Base-by-base conservation (phyloP, 2,329 filamentous ascomycete genomes). In the Aspergillus sp. region DNA sequence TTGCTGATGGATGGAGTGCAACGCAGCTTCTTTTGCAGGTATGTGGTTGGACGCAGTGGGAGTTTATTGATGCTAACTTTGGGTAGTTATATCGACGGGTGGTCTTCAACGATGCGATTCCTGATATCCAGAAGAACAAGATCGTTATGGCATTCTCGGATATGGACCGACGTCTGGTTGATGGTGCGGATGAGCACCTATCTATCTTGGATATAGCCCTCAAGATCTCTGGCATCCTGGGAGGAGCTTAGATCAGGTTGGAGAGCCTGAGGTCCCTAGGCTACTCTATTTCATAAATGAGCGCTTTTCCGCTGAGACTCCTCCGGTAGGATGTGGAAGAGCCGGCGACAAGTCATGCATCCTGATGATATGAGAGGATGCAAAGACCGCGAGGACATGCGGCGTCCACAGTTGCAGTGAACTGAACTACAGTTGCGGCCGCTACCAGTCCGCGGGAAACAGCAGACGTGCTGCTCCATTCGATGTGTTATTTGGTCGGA, bases 1-100 rank as follows among this genome's bases (percentile, higher is more conserved):
- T 98, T 50, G 94, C 94, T 0, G 95, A 98, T 78, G 95, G 95
- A 8, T 99, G 95, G 94, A 97, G 93, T 74, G 95, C 94, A 23
- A 88, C 89, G 6, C 95, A 98, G 77, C 86, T 97, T 25, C 84
- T 98, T 39, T 81, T 85, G 17, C 92, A 97, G 83, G 89, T 90
- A 79, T 76, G 80, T 70, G 10, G 19, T 25, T 7, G 13, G 32
- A 36, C 10, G 12, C 10, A 36, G 32, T 15, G 32, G 32, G 32
- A 36, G 12, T 17, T 8, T 55, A 32, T 64, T 70, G 41, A 65
- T 54, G 39, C 55, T 49, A 25, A 41, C 28, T 52, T 13, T 8
- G 5, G 54, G 30, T 19, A 72, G 64, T 32, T 72, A 45, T 98
- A 97, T 72, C 90, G 95, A 76, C 82, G 85, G 25, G 80, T 98